These are phyloP conservation scores for Neofusicoccum sp. DNA, from an alignment of 2,329 filamentous ascomycete species.

Conservation along the genomic window DNA sequence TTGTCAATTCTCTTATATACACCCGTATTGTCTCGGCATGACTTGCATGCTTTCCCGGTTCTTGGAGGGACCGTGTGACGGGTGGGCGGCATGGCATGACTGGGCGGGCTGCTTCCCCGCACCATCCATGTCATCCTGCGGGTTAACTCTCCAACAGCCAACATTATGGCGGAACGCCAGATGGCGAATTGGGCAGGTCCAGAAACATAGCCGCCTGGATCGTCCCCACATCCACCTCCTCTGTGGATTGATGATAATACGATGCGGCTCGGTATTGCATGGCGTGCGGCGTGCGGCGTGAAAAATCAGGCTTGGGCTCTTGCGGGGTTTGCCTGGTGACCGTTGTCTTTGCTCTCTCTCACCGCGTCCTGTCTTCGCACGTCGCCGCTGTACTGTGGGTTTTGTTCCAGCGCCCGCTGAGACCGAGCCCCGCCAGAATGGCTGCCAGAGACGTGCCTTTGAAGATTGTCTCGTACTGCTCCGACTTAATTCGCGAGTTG, in stretches of 20 bases:
- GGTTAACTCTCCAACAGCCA: neutral
- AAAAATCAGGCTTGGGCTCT: neutral
- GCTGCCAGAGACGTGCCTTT: constrained; percentile 33
- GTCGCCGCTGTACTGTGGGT: neutral
- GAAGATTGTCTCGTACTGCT: constrained; percentile 40
- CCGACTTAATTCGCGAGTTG: constrained; percentile 31
- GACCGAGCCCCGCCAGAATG: neutral
- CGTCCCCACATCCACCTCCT: neutral
- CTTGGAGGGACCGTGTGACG: neutral
- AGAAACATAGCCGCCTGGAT: neutral
- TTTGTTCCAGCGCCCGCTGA: neutral
- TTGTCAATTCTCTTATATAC: constrained; percentile 12
- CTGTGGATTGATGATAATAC: neutral
- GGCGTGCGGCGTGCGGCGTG: neutral
- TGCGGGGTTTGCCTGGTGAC: neutral
- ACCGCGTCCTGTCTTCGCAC: neutral
- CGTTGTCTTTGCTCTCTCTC: neutral
- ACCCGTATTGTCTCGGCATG: neutral
- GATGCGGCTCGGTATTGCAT: neutral
- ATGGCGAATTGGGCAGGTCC: constrained; percentile 8
- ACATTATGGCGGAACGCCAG: neutral
- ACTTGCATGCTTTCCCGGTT: constrained; percentile 1
- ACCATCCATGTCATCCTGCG: constrained; percentile 5
- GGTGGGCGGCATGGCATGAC: neutral
- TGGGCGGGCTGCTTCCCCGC: constrained; percentile 6